Base-by-base conservation (phyloP, 768 basidiomycete species). In the Chlorophyllum brunneum region DNA sequence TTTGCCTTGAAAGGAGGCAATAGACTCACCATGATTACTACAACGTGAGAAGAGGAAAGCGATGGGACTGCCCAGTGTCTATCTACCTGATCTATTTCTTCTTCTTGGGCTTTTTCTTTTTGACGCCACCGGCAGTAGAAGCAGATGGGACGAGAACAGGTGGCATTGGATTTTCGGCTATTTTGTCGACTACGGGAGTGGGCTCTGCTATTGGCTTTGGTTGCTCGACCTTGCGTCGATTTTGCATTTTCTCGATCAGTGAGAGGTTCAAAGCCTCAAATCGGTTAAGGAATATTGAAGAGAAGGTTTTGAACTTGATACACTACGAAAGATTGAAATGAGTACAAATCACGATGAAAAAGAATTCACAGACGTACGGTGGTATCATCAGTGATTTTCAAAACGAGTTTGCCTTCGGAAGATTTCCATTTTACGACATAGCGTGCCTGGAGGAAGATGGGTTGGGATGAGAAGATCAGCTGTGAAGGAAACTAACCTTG, bases 281-380 rank as follows among this genome's bases (percentile, higher is more conserved):
- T 59, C 95, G 88, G 76, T 98, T 97, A 57, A 98, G 85, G 70
- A 92, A 92, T 64, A 95, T 86, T 45, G 90, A 92, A 2, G 94
- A 97, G 60, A 86, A 85, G 1, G 95, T 95, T 69, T 95, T 93
- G 77, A 95, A 98, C 69, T 95, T 97, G 60, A 98, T 77, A 67
- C 93, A 95, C 95, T 98, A 65, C 18, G 16, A 11, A 2, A 13
- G 18, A 36, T 5, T 30, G 48, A 22, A 36, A 15, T 40, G 15
- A 41, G 39, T 42, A 13, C 20, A 15, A 31, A 54, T 16, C 38
- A 49, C 29, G 7, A 15, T 18, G 41, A 11, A 38, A 24, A 36
- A 15, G 24, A 52, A 34, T 29, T 7, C 54, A 33, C 23, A 33
- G 77, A 36, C 89, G 60, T 65, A 95, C 95, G 62, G 85, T 87